These are phyloP conservation scores for Diaporthe vaccinii DNA, from an alignment of 2,329 filamentous ascomycete genomes.

Conservation along the genomic window DNA sequence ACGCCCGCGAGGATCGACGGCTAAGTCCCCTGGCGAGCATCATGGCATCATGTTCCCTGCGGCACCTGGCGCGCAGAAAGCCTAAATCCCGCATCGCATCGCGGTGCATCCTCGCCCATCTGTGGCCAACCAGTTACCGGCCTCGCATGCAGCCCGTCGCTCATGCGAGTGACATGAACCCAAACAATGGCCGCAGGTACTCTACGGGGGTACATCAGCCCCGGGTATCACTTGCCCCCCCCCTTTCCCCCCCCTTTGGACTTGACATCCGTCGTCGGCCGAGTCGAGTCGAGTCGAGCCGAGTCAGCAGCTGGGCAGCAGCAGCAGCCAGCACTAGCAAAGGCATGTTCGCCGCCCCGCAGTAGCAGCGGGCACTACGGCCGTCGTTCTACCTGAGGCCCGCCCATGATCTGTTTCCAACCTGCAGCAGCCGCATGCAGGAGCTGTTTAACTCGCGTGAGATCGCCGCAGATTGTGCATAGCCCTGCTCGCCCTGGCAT, in stretches of 20 bases:
- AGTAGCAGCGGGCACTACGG: constrained; percentile 6
- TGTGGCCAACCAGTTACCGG: neutral
- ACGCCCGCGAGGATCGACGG: constrained; percentile 15
- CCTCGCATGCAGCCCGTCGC: constrained; percentile 1
- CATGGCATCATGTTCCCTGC: constrained; percentile 26
- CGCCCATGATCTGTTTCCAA: constrained; percentile 23
- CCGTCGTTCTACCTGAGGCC: neutral
- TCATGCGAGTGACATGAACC: constrained; percentile 18
- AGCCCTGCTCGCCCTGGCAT: constrained; percentile 31
- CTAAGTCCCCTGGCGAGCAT: constrained; percentile 5
- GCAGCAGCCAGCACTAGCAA: neutral
- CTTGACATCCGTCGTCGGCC: neutral
- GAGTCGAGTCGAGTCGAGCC: neutral
- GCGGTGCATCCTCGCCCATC: neutral
- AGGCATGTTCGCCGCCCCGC: constrained; percentile 7
- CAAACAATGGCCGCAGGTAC: constrained; percentile 8
- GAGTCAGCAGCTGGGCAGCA: neutral
- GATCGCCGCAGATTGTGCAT: constrained; percentile 30
- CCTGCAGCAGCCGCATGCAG: constrained; percentile 21
- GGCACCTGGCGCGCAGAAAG: neutral
- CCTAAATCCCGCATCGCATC: constrained; percentile 1
- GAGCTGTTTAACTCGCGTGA: constrained; percentile 29
- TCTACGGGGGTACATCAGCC: neutral
- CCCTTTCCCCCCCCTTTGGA: neutral
- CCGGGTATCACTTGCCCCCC: too few relatives aligned